Base-by-base conservation (phyloP, 2,329 filamentous ascomycete genomes). In the Drechslerella dactyloides region DNA sequence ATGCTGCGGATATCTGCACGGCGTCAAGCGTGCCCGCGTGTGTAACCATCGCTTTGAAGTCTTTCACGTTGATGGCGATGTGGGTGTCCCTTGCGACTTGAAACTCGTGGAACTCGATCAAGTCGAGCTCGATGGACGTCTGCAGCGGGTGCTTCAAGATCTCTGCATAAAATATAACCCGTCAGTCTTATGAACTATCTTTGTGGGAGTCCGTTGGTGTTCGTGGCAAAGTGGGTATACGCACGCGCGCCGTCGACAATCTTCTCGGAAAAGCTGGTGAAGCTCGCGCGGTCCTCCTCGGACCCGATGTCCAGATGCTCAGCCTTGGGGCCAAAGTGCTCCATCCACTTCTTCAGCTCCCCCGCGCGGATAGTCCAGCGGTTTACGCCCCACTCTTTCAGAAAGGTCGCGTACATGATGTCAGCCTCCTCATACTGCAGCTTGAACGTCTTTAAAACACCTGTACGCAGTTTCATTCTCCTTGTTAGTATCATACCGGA, bases 181-280 rank as follows among this genome's bases (percentile, higher is more conserved):
- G n/a, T n/a, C n/a, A n/a, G n/a, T n/a, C n/a, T n/a, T n/a, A n/a
- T n/a, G n/a, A n/a, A n/a, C n/a, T n/a, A n/a, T n/a, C n/a, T n/a
- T n/a, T n/a, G n/a, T n/a, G n/a, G n/a, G n/a, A n/a, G n/a, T n/a
- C n/a, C n/a, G n/a, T n/a, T n/a, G n/a, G n/a, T n/a, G n/a, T n/a
- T n/a, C n/a, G n/a, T n/a, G n/a, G n/a, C n/a, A n/a, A n/a, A n/a
- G n/a, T n/a, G n/a, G n/a, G n/a, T n/a, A 33, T 37, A 57, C 74
- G 30, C 75, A 80, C 81, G 80, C 76, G 83, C 84, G 5, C 82
- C 82, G 65, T 83, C 82, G 50, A 80, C 79, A 19, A 84, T 79
- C 76, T 84, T 84, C 66, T 84, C 83, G 0, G 83, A 84, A 74
- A 83, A 85, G 75, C 83, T 84, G 8, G 83, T 84, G 76, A 85